These are phyloP conservation scores for Saprolegnia diclina DNA, from an alignment of 352 stramenopile genomes.

Conservation along the genomic window DNA sequence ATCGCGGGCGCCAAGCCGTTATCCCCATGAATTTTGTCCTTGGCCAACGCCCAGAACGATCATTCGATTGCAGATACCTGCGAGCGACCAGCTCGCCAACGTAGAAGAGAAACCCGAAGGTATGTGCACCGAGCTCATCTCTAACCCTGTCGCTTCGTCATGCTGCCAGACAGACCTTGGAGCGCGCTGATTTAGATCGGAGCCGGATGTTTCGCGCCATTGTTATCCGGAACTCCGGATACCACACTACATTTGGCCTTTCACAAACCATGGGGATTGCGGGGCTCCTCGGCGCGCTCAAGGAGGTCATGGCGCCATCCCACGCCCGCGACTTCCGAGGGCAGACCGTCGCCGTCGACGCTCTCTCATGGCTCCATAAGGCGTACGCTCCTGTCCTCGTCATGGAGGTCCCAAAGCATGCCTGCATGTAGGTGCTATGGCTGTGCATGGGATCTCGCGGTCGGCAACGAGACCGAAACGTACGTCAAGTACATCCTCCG, in stretches of 20 bases:
- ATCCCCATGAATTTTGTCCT: too few species aligned
- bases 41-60: too few species aligned
- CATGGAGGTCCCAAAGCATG: background rate
- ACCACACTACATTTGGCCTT: background rate
- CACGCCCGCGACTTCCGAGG: constrained; percentile 48
- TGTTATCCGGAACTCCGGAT: constrained; percentile 2
- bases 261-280: constrained; percentile 49
- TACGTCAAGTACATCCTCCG: constrained; percentile 73
- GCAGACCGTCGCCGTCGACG: constrained; percentile 60
- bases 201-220: background rate
- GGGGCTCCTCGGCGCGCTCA: constrained; percentile 53
- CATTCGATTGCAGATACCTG: too few species aligned
- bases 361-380: constrained; percentile 77
- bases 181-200: background rate
- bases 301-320: constrained; percentile 46
- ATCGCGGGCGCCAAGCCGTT: too few species aligned
- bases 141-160: too few species aligned
- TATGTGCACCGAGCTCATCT: too few species aligned
- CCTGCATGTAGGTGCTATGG: constrained; percentile 54
- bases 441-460: constrained; percentile 69
- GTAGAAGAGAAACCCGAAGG: too few species aligned
- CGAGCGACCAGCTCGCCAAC: too few species aligned
- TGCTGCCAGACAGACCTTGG: too few species aligned
- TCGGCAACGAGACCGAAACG: constrained; percentile 48
- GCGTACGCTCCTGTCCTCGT: constrained; percentile 40